A percentile compares a stretch with the other conserved stretches of the same genome.
Conservation (phyloP, 75 land plant species). For the Pseudotsuga menziesii region DNA sequence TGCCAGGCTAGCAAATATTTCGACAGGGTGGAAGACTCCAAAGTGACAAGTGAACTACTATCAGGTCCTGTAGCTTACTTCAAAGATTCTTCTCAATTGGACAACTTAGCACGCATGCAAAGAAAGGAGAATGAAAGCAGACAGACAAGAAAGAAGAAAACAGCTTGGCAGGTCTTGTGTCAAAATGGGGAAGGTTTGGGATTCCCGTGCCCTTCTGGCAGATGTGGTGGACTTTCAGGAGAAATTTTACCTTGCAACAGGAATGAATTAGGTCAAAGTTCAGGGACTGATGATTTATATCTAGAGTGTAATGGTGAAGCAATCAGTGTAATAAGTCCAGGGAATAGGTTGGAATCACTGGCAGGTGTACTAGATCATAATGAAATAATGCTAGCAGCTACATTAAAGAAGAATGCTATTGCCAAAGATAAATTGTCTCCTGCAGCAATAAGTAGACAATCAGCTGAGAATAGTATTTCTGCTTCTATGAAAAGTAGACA, state of each 20-base stretch:
- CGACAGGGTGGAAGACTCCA: not conserved
- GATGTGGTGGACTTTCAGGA: not conserved
- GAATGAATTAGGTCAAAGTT: not conserved
- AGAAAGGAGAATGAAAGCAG: not conserved
- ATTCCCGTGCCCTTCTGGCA: not conserved
- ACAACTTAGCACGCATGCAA: not conserved
- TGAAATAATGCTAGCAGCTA: conserved; percentile 57
- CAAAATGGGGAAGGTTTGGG: not conserved
- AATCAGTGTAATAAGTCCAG: conserved; percentile 17
- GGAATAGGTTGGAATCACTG: conserved; percentile 1
- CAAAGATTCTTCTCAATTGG: not conserved
- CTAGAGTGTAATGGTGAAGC: conserved; percentile 27
- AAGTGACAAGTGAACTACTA: not conserved
- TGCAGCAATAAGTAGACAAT: conserved; percentile 49
- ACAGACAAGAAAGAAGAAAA: not conserved
- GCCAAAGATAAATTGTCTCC: conserved; percentile 34
- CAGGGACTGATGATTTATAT: not conserved
- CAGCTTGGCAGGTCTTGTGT: not conserved
- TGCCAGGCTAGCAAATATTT: conserved; percentile 5
- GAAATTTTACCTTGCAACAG: not conserved
- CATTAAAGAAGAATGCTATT: conserved; percentile 48
- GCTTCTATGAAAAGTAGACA: conserved; percentile 46
- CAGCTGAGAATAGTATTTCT: conserved; percentile 54
- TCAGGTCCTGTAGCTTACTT: conserved; percentile 1
- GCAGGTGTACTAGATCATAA: conserved; percentile 38